phyloP scores from a whole-genome alignment of 1,284 basidiomycete species.

The Earliella scabrosa region DNA sequence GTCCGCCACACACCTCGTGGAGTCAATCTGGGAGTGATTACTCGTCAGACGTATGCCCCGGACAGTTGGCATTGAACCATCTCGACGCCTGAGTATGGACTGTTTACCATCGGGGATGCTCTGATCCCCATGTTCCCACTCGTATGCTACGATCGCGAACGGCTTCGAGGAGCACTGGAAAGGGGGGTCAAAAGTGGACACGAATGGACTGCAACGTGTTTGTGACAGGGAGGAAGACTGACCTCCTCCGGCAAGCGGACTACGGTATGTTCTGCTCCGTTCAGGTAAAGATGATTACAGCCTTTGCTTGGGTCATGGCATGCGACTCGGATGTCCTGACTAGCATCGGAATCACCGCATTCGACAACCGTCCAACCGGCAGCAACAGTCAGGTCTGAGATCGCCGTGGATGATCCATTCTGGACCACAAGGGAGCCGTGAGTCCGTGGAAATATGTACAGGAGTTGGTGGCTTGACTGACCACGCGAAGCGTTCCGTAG shows the following conservation, averaged over 20 bases:
- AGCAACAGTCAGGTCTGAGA: slow-evolving; percentile 55
- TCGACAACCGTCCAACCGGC: slow-evolving; percentile 56
- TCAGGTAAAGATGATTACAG: slow-evolving; percentile 49
- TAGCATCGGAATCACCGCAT: slow-evolving; percentile 40
- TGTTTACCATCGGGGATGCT: slow-evolving; percentile 40
- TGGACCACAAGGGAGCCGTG: neutral
- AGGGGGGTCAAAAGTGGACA: neutral
- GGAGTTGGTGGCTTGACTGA: too few species aligned
- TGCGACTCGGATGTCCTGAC: slow-evolving; percentile 52
- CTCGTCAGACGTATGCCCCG: slow-evolving; percentile 46
- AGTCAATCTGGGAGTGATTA: slow-evolving; percentile 41
- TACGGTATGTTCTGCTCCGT: slow-evolving; percentile 50
- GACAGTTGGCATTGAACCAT: slow-evolving; percentile 39
- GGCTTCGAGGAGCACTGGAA: slow-evolving; percentile 49
- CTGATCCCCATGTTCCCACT: slow-evolving; percentile 45
- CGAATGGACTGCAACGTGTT: too few species aligned
- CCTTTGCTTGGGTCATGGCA: slow-evolving; percentile 40
- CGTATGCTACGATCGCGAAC: slow-evolving; percentile 50
- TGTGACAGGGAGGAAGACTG: neutral
- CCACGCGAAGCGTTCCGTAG: neutral
- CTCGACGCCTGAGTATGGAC: slow-evolving; percentile 35
- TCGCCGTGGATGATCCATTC: slow-evolving; percentile 40
- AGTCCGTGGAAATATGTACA: neutral
- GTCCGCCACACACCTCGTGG: slow-evolving; percentile 33
- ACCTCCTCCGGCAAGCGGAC: slow-evolving; percentile 45